Conservation (phyloP, 441 rosid species). For the Manihot esculenta region DNA sequence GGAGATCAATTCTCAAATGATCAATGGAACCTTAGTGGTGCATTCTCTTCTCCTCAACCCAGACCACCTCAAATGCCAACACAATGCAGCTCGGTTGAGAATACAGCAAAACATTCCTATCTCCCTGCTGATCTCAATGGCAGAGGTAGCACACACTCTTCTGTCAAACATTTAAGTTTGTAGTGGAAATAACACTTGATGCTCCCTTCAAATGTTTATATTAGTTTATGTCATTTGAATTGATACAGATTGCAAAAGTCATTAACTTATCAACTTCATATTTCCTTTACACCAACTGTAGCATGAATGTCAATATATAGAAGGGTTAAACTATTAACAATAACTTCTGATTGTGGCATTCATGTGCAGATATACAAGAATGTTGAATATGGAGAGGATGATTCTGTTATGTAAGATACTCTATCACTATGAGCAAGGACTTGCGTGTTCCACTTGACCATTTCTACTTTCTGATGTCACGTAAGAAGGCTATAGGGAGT, state of each 20-base stretch:
- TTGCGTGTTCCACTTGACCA: neutral
- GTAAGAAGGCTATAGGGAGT: neutral
- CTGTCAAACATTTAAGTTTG: neutral
- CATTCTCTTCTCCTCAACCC: neutral
- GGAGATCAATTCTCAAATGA: slow-evolving; percentile 32
- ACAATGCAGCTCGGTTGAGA: slow-evolving; percentile 15
- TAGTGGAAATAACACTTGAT: neutral
- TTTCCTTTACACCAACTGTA: no score
- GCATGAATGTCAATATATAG: neutral
- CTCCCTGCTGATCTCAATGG: neutral
- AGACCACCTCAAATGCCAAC: no score
- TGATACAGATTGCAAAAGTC: neutral
- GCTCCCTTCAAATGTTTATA: neutral
- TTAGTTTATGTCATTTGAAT: neutral
- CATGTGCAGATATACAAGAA: slow-evolving; percentile 24
- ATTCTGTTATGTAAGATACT: neutral
- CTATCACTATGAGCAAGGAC: neutral
- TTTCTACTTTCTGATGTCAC: neutral
- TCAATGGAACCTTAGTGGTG: slow-evolving; percentile 26
- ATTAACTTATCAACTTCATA: neutral
- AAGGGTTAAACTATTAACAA: neutral
- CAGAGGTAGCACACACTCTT: neutral
- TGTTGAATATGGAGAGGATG: slow-evolving; percentile 2
- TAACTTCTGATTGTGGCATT: neutral
- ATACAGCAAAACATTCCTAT: slow-evolving; percentile 3